Evolutionary conservation across 2,329 filamentous ascomycete genomes (phyloP).

Genomic region (Botrytis elliptica): DNA sequence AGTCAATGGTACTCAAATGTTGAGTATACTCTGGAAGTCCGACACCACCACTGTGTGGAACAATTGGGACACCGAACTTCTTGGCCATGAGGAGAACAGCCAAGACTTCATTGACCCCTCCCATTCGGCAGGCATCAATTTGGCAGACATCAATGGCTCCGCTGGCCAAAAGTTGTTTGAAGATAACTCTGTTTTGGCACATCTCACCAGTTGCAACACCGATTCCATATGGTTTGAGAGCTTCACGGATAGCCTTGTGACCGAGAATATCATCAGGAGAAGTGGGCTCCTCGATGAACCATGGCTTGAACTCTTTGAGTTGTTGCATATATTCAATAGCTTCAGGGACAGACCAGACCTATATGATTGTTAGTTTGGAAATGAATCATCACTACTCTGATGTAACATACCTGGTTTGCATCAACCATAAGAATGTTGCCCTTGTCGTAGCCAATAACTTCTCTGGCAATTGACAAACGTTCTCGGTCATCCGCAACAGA

Average conservation of each 20-base stretch:
- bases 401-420: slow-evolving; percentile 69
- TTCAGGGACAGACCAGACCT: slow-evolving; percentile 84
- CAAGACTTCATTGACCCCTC: slow-evolving; percentile 87
- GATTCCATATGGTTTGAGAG: slow-evolving; percentile 70
- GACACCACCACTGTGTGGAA: slow-evolving; percentile 86
- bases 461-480: slow-evolving; percentile 70
- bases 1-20: slow-evolving; percentile 89
- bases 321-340: slow-evolving; percentile 84
- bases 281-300: slow-evolving; percentile 95
- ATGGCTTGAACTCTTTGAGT: slow-evolving; percentile 79
- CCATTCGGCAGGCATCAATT: slow-evolving; percentile 85
- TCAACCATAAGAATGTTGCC: slow-evolving; percentile 81
- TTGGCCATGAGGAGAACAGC: slow-evolving; percentile 85
- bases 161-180: slow-evolving; percentile 82
- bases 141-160: slow-evolving; percentile 86
- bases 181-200: slow-evolving; percentile 92
- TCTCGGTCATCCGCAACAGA: slow-evolving; percentile 69
- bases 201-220: slow-evolving; percentile 91
- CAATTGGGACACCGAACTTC: slow-evolving; percentile 71
- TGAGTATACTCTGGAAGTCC: slow-evolving; percentile 92
- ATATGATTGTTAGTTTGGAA: slow-evolving; percentile 11
- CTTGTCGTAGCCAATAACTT: slow-evolving; percentile 77
- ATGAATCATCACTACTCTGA: slow-evolving; percentile 22
- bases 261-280: slow-evolving; percentile 87
- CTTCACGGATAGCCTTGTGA: slow-evolving; percentile 80